phyloP scores from a whole-genome alignment of 2,329 filamentous ascomycete genomes.

The Fusarium sp. region DNA sequence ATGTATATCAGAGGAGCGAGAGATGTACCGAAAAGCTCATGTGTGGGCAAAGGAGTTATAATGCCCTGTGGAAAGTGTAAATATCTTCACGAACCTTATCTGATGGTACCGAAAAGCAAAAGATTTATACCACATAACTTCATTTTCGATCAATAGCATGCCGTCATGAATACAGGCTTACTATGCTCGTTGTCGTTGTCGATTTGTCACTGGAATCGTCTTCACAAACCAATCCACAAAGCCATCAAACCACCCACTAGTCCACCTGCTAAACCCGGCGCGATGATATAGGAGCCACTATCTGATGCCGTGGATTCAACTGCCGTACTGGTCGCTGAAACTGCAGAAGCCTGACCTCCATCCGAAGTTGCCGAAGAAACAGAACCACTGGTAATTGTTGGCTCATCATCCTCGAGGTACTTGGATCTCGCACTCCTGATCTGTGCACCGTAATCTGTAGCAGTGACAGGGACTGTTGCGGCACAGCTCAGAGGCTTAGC shows the following conservation, averaged over 20 bases:
- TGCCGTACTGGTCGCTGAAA: background rate
- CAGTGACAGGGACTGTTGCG: conserved; percentile 2
- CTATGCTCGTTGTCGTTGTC: too few relatives aligned
- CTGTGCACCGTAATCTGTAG: conserved; percentile 3
- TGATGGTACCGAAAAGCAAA: too few relatives aligned
- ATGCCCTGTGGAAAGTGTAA: too few relatives aligned
- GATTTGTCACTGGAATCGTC: background rate
- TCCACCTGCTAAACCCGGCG: background rate
- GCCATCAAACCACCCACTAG: conserved; percentile 3
- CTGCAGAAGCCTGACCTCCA: background rate
- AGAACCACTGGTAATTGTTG: background rate
- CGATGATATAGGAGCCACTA: background rate
- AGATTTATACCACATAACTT: too few relatives aligned
- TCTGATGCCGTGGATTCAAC: background rate
- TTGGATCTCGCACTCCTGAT: conserved; percentile 20
- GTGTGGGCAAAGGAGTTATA: too few relatives aligned
- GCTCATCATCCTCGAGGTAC: background rate
- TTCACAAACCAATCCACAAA: conserved; percentile 2
- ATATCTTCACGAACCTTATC: too few relatives aligned
- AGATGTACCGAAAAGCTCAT: too few relatives aligned
- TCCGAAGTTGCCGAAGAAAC: background rate
- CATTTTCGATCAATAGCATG: too few relatives aligned
- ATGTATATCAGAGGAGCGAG: too few relatives aligned
- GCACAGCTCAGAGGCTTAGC: conserved; percentile 9
- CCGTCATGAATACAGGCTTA: too few relatives aligned